These are phyloP conservation scores for Claviceps quebecensis DNA, from an alignment of 2,329 filamentous ascomycete species.

Conservation along the genomic window DNA sequence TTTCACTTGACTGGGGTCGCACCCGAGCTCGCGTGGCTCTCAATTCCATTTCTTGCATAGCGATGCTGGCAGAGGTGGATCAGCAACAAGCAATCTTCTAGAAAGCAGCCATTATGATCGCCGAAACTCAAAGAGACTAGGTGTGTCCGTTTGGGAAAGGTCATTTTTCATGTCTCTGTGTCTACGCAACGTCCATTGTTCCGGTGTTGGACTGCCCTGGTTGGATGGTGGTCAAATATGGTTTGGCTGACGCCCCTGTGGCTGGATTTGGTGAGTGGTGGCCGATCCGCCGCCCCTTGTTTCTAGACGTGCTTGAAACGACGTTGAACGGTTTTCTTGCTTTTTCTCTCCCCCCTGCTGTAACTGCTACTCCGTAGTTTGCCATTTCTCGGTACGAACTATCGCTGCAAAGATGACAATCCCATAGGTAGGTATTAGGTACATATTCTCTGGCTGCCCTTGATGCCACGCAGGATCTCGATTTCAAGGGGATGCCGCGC, in stretches of 20 bases:
- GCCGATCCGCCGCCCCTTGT: not conserved
- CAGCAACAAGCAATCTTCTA: slow-evolving; percentile 2
- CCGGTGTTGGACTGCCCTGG: slow-evolving; percentile 2
- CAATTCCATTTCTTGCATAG: slow-evolving; percentile 5
- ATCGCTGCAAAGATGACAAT: too few species aligned
- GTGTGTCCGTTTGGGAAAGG: not conserved
- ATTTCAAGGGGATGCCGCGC: too few species aligned
- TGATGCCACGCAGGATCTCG: too few species aligned
- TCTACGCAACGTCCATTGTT: not conserved
- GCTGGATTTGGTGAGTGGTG: not conserved
- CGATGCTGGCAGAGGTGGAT: not conserved
- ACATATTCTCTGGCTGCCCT: too few species aligned
- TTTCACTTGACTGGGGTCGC: slow-evolving; percentile 5
- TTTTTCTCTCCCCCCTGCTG: not conserved
- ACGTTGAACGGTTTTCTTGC: not conserved
- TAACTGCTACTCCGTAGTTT: too few species aligned
- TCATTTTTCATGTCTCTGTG: not conserved
- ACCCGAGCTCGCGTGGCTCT: slow-evolving; percentile 10
- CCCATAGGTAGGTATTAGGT: too few species aligned
- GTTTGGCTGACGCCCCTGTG: not conserved
- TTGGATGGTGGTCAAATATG: not conserved
- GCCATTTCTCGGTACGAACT: too few species aligned
- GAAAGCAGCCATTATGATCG: not conserved
- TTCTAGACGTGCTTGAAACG: not conserved
- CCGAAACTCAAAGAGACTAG: not conserved